phyloP scores from a whole-genome alignment of 2,329 filamentous ascomycete species.

The Setomelanomma holmii region DNA sequence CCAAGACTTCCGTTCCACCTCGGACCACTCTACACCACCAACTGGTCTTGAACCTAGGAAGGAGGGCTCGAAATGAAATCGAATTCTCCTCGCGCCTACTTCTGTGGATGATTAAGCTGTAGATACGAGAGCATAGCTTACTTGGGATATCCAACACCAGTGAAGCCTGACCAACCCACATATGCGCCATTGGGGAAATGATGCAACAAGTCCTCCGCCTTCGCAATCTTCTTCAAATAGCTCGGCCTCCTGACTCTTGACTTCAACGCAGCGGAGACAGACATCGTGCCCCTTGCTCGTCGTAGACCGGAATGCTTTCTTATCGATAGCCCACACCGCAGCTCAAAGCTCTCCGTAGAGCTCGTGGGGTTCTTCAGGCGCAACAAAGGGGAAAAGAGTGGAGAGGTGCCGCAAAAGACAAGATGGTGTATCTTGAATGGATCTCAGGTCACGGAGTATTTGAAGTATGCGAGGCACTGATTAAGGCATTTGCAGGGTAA shows the following conservation, averaged over 20 bases:
- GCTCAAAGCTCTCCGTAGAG: constrained; percentile 3
- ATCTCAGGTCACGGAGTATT: constrained; percentile 11
- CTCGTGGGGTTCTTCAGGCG: neutral
- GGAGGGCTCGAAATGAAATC: neutral
- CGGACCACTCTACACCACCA: constrained; percentile 19
- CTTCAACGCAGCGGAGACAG: constrained; percentile 76
- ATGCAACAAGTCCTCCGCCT: constrained; percentile 78
- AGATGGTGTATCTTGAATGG: neutral
- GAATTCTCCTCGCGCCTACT: neutral
- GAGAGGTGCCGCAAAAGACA: constrained; percentile 16
- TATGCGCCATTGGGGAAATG: constrained; percentile 86
- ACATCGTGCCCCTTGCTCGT: constrained; percentile 50
- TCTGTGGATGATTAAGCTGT: neutral
- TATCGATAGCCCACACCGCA: constrained; percentile 16
- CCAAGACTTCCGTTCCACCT: constrained; percentile 39
- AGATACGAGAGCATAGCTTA: constrained; percentile 49
- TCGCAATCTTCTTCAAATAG: constrained; percentile 80
- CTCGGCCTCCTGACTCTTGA: constrained; percentile 77
- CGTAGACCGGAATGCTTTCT: no score
- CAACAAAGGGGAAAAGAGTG: constrained; percentile 8
- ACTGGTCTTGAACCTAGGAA: neutral
- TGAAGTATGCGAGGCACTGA: constrained; percentile 12
- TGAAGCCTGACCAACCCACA: constrained; percentile 91
- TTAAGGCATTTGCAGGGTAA: constrained; percentile 11
- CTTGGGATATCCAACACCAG: constrained; percentile 89